A percentile compares a stretch with the other conserved stretches of the same genome.
Conservation (phyloP, 768 basidiomycete species). For the Rhodosporidiobolus odoratus region DNA sequence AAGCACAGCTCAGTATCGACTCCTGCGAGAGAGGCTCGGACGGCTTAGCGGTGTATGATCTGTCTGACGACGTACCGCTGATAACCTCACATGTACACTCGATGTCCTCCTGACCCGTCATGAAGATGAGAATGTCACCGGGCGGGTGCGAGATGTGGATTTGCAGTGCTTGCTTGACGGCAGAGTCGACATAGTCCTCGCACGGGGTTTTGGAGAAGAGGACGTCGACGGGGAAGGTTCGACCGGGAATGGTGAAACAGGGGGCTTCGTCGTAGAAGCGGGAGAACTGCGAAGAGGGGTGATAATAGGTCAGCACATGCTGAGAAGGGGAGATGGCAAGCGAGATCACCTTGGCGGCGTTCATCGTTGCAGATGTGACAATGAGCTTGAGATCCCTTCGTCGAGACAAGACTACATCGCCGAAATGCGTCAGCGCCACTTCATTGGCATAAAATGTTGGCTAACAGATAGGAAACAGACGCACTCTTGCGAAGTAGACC, state of each 20-base stretch:
- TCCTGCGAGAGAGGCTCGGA: not conserved
- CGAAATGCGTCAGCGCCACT: not conserved
- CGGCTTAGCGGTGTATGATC: too few relatives aligned
- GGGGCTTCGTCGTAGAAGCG: constrained; percentile 91
- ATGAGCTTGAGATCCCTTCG: constrained; percentile 90
- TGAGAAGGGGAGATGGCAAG: not conserved
- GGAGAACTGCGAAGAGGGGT: constrained; percentile 65
- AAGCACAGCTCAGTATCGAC: too few relatives aligned
- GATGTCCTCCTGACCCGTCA: constrained; percentile 99
- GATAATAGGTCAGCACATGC: not conserved
- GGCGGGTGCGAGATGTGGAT: constrained; percentile 89
- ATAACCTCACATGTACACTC: constrained; percentile 94
- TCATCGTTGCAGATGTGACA: constrained; percentile 99
- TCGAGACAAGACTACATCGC: constrained; percentile 65
- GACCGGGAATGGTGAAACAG: constrained; percentile 83
- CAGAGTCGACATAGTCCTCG: constrained; percentile 96
- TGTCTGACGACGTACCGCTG: constrained; percentile 61
- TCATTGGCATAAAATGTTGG: not conserved
- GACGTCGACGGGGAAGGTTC: constrained; percentile 96
- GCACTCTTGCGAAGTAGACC: constrained; percentile 85
- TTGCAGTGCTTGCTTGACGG: constrained; percentile 95
- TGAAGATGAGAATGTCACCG: constrained; percentile 95
- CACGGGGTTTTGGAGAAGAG: constrained; percentile 96
- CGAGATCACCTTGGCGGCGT: constrained; percentile 79
- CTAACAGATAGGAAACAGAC: constrained; percentile 42